Conservation (phyloP, 2,329 filamentous ascomycete genomes). For the Phialophora tarda region DNA sequence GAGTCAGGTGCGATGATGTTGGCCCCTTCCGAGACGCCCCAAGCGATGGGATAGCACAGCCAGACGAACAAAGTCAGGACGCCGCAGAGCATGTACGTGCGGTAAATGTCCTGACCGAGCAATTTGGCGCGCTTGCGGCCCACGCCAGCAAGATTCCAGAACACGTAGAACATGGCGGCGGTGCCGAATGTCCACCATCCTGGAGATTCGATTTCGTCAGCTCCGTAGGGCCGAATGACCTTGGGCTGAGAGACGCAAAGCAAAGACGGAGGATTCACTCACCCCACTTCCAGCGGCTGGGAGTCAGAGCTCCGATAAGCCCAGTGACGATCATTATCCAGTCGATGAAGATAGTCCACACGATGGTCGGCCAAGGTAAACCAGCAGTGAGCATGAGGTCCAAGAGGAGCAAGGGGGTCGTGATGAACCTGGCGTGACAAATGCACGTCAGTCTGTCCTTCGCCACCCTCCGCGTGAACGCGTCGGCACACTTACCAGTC, state of each 20-base stretch:
- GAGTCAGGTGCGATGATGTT: slow-evolving; percentile 68
- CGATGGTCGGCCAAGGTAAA: slow-evolving; percentile 68
- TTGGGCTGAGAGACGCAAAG: neutral
- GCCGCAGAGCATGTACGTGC: slow-evolving; percentile 62
- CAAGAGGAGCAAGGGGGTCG: slow-evolving; percentile 66
- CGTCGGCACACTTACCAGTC: slow-evolving; percentile 56
- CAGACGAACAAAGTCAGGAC: slow-evolving; percentile 66
- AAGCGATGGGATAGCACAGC: slow-evolving; percentile 64
- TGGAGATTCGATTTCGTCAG: slow-evolving; percentile 58
- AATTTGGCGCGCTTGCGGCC: slow-evolving; percentile 52
- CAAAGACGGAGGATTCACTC: neutral
- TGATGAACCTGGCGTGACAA: slow-evolving; percentile 58
- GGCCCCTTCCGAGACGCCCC: slow-evolving; percentile 68
- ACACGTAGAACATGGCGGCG: slow-evolving; percentile 22
- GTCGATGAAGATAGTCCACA: slow-evolving; percentile 66
- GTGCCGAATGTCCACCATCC: slow-evolving; percentile 68
- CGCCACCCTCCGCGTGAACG: neutral
- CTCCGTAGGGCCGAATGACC: neutral
- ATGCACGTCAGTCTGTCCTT: slow-evolving; percentile 44
- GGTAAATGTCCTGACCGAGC: slow-evolving; percentile 60
- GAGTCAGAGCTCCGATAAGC: slow-evolving; percentile 67
- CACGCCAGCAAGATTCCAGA: slow-evolving; percentile 13
- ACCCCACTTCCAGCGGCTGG: slow-evolving; percentile 63
- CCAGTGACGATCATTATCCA: slow-evolving; percentile 70
- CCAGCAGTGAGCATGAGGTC: slow-evolving; percentile 69